A percentile compares a stretch with the other conserved stretches of the same genome.
These are phyloP conservation scores for Mycena floridula DNA, from an alignment of 768 basidiomycete species.

Conservation along the genomic window DNA sequence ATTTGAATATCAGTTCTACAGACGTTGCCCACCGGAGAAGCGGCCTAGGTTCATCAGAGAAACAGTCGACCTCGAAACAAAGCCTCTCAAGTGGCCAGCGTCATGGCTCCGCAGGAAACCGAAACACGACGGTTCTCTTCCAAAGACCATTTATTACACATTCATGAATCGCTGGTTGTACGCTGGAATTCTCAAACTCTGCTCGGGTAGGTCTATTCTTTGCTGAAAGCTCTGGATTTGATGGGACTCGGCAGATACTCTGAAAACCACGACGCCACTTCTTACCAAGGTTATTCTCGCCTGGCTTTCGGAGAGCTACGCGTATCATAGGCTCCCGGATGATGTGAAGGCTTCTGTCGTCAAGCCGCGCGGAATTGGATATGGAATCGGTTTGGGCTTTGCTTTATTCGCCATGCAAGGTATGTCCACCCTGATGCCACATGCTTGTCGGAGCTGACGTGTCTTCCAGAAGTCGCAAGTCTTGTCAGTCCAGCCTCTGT, in stretches of 20 bases:
- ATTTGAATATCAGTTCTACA: constrained; percentile 42
- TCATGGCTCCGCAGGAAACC: constrained; percentile 2
- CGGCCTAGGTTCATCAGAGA: constrained; percentile 30
- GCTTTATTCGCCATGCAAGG: constrained; percentile 60
- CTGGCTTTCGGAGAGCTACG: constrained; percentile 48
- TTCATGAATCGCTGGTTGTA: constrained; percentile 43
- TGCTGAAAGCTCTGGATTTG: not conserved
- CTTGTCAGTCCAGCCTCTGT: constrained; percentile 21
- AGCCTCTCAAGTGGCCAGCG: not conserved
- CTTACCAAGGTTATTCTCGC: constrained; percentile 53
- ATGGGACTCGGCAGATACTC: constrained; percentile 26
- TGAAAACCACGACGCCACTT: constrained; percentile 50
- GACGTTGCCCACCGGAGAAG: constrained; percentile 43
- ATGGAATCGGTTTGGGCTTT: constrained; percentile 59
- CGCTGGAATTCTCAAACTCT: constrained; percentile 41
- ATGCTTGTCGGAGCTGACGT: not conserved
- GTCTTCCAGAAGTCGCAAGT: constrained; percentile 32
- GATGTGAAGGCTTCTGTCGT: constrained; percentile 28
- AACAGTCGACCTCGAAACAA: constrained; percentile 2
- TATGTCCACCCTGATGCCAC: constrained; percentile 12
- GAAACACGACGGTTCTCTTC: constrained; percentile 42
- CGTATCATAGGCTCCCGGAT: constrained; percentile 29
- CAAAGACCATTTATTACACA: constrained; percentile 39
- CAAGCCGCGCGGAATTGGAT: constrained; percentile 33
- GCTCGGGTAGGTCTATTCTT: constrained; percentile 25